These are phyloP conservation scores for Triticum dicoccoides DNA, from an alignment of 176 grass and related monocot genomes.

Conservation along the genomic window DNA sequence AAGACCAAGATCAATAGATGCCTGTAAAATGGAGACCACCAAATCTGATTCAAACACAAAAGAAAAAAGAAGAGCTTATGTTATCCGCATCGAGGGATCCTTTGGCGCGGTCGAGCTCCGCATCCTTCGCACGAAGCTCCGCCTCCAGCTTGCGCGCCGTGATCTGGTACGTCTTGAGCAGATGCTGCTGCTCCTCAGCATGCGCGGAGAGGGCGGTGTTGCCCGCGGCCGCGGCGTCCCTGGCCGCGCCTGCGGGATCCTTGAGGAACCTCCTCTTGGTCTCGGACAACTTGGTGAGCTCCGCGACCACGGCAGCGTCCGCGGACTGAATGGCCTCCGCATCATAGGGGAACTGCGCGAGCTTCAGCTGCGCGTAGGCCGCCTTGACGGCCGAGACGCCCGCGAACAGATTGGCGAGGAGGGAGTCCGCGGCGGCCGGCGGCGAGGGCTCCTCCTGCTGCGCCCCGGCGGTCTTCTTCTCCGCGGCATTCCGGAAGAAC, in stretches of 20 bases:
- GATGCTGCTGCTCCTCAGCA: conserved; percentile 73
- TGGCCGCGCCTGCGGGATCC: conserved; percentile 47
- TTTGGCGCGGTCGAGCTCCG: conserved; percentile 27
- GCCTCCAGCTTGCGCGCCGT: conserved; percentile 72
- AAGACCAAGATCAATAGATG: no score
- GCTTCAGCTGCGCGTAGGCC: conserved; percentile 86
- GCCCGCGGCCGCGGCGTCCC: conserved; percentile 26
- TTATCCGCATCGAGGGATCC: conserved; percentile 34
- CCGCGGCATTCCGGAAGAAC: conserved; percentile 45
- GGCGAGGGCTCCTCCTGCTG: not conserved
- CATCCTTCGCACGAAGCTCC: conserved; percentile 50
- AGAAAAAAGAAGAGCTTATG: no score
- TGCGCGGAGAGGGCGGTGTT: conserved; percentile 52
- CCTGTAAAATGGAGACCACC: no score
- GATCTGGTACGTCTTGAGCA: conserved; percentile 92
- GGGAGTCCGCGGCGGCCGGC: conserved; percentile 13
- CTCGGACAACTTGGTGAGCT: conserved; percentile 76
- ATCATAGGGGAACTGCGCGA: conserved; percentile 81
- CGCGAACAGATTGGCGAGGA: conserved; percentile 69
- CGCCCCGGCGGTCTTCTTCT: conserved; percentile 28
- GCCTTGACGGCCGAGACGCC: conserved; percentile 83
- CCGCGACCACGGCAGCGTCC: conserved; percentile 64
- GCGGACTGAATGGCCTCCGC: conserved; percentile 70
- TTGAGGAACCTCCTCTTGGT: conserved; percentile 65
- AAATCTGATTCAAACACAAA: no score